Evolutionary conservation across 164 flowering plant genomes (phyloP).

Genomic region (Stephania yunnanensis): DNA sequence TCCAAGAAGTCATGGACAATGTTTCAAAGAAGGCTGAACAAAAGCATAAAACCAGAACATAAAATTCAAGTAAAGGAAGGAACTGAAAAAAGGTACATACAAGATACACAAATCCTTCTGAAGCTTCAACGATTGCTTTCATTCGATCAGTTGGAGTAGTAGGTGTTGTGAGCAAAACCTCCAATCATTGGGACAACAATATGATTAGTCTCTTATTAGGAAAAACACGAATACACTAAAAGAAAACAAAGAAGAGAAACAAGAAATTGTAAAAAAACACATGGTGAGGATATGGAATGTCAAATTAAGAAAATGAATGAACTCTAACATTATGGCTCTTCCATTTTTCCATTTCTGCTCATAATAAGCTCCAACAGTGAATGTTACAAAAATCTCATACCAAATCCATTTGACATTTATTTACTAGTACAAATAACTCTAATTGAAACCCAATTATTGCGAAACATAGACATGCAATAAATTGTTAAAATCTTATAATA

Average conservation of each 20-base stretch:
- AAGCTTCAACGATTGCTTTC: slow-evolving; percentile 77
- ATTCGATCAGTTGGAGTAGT: slow-evolving; percentile 77
- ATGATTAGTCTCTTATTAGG: background rate
- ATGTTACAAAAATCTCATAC: background rate
- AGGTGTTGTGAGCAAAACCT: slow-evolving; percentile 92
- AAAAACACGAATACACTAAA: background rate
- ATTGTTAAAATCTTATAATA: background rate
- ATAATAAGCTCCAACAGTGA: background rate
- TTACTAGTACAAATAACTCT: background rate
- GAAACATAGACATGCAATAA: background rate
- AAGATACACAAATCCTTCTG: slow-evolving; percentile 88
- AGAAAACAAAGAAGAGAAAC: background rate
- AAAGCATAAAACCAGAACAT: background rate
- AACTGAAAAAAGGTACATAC: slow-evolving; percentile 37
- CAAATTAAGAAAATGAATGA: background rate
- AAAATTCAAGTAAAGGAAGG: background rate
- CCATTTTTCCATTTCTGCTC: background rate
- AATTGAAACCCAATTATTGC: background rate
- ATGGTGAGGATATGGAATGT: background rate
- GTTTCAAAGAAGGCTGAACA: background rate
- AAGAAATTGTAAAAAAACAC: background rate
- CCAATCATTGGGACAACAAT: slow-evolving; percentile 13
- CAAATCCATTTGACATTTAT: background rate
- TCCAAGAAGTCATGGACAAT: background rate
- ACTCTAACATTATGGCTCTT: background rate